Evolutionary conservation across 441 rosid species (phyloP), one percentile per base, ranked within the genome.

Genomic region (Oxalis stricta): DNA sequence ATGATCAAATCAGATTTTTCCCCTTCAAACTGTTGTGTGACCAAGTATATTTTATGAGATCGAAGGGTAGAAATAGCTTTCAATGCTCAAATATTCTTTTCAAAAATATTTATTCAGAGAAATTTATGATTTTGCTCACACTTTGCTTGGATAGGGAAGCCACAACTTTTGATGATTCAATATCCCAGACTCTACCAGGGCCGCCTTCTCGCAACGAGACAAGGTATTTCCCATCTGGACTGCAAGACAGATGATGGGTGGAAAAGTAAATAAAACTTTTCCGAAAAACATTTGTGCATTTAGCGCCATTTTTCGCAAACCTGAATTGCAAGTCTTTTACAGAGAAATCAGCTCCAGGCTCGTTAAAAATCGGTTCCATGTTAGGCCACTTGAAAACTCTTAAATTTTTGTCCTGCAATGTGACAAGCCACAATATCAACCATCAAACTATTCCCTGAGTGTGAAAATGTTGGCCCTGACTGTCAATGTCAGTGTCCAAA

Each of bases 341-440:
- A 15, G 82, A 66, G 30, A 69, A n/a, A 68, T 81, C 84, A 46
- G 83, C 85, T 60, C 76, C 30, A 47, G 66, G 69, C 61, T 84
- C 82, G 30, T 77, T 50, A 26, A 84, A 68, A 63, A 76, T 54
- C 11, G 34, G 52, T 36, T 71, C 80, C 95, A 92, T 75, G 73
- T 84, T 63, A 41, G 95, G 95, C 99, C 99, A 91, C 65, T 78
- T 72, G 59, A 83, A 80, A 65, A 83, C 68, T 59, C 87, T 77
- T 67, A 91, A 67, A 54, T 51, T 68, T 34, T 96, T 96, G 70
- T 91, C 92, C 96, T 85, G 94, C 72, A 76, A 74, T 67, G 75
- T 76, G 76, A 30, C 68, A 67, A 76, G 64, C 56, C 45, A 64
- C 18, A 56, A 48, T 46, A 63, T 73, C 64, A 68, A 49, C 63